Evolutionary conservation across 441 rosid species (phyloP), one percentile per base, ranked within the genome.

Genomic region (Isatis lusitanica): DNA sequence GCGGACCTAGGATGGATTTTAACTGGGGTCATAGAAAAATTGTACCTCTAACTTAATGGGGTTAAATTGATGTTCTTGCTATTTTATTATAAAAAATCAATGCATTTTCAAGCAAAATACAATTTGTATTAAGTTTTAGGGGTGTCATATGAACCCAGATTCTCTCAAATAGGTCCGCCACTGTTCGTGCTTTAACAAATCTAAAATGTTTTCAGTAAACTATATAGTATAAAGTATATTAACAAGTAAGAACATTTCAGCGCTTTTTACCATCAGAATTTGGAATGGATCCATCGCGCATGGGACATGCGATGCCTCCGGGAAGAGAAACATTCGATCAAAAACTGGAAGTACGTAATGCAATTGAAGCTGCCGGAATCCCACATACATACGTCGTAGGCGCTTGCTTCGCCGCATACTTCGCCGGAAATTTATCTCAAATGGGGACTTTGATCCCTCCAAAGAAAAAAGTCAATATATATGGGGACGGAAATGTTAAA

Each of bases 221-320:
- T 39, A 15, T 26, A 35, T 18, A 16, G 36, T 64, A 21, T 21
- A 9, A 15, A 35, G 7, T 33, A 16, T n/a, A 16, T n/a, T 31
- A 30, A 50, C 6, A 15, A 31, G 12, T 17, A 6, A 2, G 1
- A 31, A 56, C 5, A 86, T 44, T 72, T 60, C 58, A 89, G 93
- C 79, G 96, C 0, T 92, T 92, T 70, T 17, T 92, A 74, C 98
- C 96, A 0, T 90, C 98, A 0, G 97, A 90, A 50, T 92, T 87
- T 33, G 98, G 96, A 1, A 88, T 81, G 78, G 93, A 92, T 63
- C 94, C 98, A 1, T 30, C 91, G 2, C 65, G 82, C 11, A 92
- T 92, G 98, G 82, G 42, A 21, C 55, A 87, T 28, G 90, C 98
- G 1, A 42, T 92, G 0, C 88, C 83, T 30, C 96, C 93, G 0